These are phyloP conservation scores for Colletotrichum neosansevieriae DNA, from an alignment of 2,329 filamentous ascomycete genomes.

Conservation along the genomic window DNA sequence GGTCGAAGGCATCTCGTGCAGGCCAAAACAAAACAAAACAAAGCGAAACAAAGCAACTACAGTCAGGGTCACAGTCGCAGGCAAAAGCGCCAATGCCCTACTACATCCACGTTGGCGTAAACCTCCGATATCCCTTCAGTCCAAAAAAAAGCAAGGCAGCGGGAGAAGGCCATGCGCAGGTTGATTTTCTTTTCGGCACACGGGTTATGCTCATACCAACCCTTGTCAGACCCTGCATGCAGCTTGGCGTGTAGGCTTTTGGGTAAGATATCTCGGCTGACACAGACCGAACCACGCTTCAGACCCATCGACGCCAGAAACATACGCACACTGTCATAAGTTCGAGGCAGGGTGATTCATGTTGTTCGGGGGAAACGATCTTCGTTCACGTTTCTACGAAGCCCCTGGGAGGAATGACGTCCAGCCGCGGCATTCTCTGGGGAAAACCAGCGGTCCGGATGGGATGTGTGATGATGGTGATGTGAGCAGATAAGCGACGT, in stretches of 20 bases:
- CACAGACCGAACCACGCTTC: slow-evolving; percentile 2
- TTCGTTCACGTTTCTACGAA: background rate
- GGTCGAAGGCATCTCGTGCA: too few species aligned
- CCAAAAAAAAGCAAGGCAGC: slow-evolving; percentile 8
- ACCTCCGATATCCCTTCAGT: background rate
- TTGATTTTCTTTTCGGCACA: background rate
- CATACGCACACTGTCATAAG: background rate
- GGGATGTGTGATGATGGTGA: slow-evolving; percentile 3
- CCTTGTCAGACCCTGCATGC: slow-evolving; percentile 38
- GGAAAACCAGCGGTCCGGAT: background rate
- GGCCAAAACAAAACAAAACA: background rate
- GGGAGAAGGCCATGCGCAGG: background rate
- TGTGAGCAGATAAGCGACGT: slow-evolving; percentile 35
- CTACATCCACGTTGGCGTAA: background rate
- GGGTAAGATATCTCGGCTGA: background rate
- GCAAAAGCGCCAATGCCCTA: too few species aligned
- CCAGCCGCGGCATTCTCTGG: background rate
- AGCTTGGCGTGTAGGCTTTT: slow-evolving; percentile 16
- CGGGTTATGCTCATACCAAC: background rate
- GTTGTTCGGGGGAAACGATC: background rate
- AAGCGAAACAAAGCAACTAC: background rate
- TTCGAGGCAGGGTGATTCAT: too few species aligned
- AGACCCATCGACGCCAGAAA: background rate
- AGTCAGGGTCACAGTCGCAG: background rate
- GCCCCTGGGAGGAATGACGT: background rate